These are phyloP conservation scores for Phytopythium boreale DNA, from an alignment of 352 stramenopile species.

Conservation along the genomic window DNA sequence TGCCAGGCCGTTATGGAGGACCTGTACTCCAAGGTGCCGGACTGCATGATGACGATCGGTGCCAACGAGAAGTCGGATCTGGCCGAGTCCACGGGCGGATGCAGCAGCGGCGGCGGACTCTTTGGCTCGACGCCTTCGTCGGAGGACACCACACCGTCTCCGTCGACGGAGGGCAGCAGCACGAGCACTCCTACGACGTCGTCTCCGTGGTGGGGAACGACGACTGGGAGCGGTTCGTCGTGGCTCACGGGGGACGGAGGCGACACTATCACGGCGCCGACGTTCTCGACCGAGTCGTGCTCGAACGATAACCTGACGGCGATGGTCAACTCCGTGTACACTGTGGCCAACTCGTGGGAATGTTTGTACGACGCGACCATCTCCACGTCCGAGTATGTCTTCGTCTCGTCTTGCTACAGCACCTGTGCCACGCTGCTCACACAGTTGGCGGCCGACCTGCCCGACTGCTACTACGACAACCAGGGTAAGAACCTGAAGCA, in stretches of 20 bases:
- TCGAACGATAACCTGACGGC: background rate
- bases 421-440: background rate
- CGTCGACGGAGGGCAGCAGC: background rate
- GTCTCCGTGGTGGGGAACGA: background rate
- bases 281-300: constrained; percentile 2
- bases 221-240: constrained; percentile 3
- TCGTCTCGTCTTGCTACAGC: background rate
- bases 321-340: background rate
- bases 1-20: constrained; percentile 6
- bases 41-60: constrained; percentile 7
- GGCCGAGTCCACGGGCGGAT: background rate
- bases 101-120: background rate
- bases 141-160: background rate
- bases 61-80: constrained; percentile 4
- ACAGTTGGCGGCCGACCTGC: background rate
- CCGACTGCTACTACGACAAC: constrained; percentile 8
- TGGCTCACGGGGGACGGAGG: background rate
- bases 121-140: background rate
- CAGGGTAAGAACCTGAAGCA: constrained; percentile 1
- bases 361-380: background rate
- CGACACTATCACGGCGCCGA: constrained; percentile 1
- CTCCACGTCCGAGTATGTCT: background rate
- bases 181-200: background rate
- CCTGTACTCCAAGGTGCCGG: background rate
- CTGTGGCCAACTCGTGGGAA: background rate